Evolutionary conservation across 1,284 basidiomycete species (phyloP), one percentile per base, ranked within the genome.

Genomic region (Agroathelia rolfsii): DNA sequence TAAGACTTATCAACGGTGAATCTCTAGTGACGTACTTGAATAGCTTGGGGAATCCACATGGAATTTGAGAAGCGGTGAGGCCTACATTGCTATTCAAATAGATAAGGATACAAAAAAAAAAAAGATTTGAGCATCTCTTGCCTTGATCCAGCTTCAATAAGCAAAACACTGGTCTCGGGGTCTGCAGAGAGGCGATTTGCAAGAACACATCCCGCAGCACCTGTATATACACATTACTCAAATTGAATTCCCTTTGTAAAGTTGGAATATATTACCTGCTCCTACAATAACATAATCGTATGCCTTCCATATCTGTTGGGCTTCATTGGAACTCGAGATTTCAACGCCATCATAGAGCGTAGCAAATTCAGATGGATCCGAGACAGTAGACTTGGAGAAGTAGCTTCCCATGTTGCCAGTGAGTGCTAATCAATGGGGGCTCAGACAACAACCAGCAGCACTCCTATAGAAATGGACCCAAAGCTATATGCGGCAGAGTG

Each of bases 261-360:
- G 8, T 3, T 2, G 2, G 25, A 15, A 2, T 15, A 19, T 8
- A 39, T 2, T 27, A 45, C 53, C 52, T 40, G 48, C 50, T 3
- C 53, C 53, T 4, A 49, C 48, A 22, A 55, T 41, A 28, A 55
- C 38, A 34, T 52, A 54, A 38, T 53, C 52, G 24, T 50, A 52
- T 6, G 36, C 30, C 27, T 37, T 44, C 40, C 37, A 41, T 28
- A 20, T 22, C n/a, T n/a, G n/a, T n/a, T n/a, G n/a, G n/a, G n/a
- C n/a, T n/a, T n/a, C n/a, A n/a, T n/a, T n/a, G n/a, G n/a, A n/a
- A n/a, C n/a, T n/a, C n/a, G n/a, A n/a, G n/a, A n/a, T n/a, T n/a
- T n/a, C n/a, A n/a, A n/a, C n/a, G n/a, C n/a, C n/a, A n/a, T n/a
- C n/a, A n/a, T n/a, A n/a, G n/a, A n/a, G n/a, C n/a, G n/a, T n/a